Evolutionary conservation across 306 rosid species (phyloP), one percentile per base, ranked within the genome.

Genomic region (Ormosia emarginata): DNA sequence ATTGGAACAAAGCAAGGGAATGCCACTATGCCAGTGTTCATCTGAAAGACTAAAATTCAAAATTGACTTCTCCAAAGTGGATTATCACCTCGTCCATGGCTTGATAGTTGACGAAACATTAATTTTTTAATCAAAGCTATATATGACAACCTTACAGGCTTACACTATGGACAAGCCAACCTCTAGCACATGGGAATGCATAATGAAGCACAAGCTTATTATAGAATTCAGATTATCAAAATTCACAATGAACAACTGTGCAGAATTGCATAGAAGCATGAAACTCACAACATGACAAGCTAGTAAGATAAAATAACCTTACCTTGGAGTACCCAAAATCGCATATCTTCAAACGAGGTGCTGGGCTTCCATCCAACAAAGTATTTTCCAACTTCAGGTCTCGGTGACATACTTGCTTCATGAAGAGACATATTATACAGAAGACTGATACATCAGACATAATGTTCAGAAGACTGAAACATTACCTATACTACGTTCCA

Each of bases 301-400:
- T 33, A 67, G 77, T 4, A 49, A 67, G 52, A 66, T 12, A 52
- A 47, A 13, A 85, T 15, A 72, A 7, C 2, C 56, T 62, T 88
- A 95, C 99, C 97, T 95, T 95, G 55, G 99, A 93, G 82, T 95
- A 95, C 37, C 99, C 99, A 86, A 95, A 95, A 84, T 95, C 99
- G 43, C 99, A 95, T 87, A 95, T 95, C 84, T 95, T 95, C 85
- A 95, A 83, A 40, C 97, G 97, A 61, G 97, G 98, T 46, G 98
- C 97, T 24, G 91, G 92, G 75, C 99, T 95, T 77, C 99, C 99
- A 90, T 95, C 99, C 86, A 95, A 77, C 82, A 95, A 88, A 68
- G 98, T 95, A 87, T 95, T 95, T 82, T 95, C 99, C 88, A 95
- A 84, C 88, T 93, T 95, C 87, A 95, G 78, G 91, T 95, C 99